Conservation (phyloP, 2,329 filamentous ascomycete genomes). For the Dichotomopilus funicola region DNA sequence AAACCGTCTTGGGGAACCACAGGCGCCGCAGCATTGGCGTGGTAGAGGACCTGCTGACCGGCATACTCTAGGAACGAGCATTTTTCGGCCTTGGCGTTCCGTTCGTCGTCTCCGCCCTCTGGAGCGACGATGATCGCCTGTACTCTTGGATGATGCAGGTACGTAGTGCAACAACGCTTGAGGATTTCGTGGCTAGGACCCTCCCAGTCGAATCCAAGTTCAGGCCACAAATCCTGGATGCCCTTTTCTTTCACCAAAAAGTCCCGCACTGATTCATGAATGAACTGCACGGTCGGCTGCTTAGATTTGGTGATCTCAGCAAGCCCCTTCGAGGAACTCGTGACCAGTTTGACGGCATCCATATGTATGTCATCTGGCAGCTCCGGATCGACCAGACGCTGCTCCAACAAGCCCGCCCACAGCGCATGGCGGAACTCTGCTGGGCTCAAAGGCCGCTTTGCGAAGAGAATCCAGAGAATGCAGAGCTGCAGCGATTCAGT, state of each 20-base stretch:
- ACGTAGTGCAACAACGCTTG: slow-evolving; percentile 9
- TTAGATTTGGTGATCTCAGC: slow-evolving; percentile 13
- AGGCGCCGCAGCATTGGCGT: slow-evolving; percentile 9
- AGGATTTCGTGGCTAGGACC: slow-evolving; percentile 9
- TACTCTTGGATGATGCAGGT: slow-evolving; percentile 10
- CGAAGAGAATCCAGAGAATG: background rate
- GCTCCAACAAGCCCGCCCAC: background rate
- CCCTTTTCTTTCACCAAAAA: slow-evolving; percentile 12
- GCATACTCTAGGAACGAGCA: slow-evolving; percentile 11
- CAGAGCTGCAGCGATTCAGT: slow-evolving; percentile 1
- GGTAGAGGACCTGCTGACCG: slow-evolving; percentile 7
- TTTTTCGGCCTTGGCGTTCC: slow-evolving; percentile 4
- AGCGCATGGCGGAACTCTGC: background rate
- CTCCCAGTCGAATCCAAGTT: slow-evolving; percentile 10
- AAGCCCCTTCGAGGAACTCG: slow-evolving; percentile 12
- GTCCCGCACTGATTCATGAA: slow-evolving; percentile 14
- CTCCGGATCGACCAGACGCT: background rate
- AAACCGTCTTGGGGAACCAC: slow-evolving; percentile 10
- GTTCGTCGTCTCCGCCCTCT: slow-evolving; percentile 1
- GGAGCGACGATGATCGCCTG: background rate
- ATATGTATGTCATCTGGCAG: background rate
- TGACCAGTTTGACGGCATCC: slow-evolving; percentile 12
- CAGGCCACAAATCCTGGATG: slow-evolving; percentile 12
- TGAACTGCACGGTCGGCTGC: slow-evolving; percentile 11
- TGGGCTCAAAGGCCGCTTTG: background rate